Conservation (phyloP, 1,284 basidiomycete genomes). For the Sporisorium graminicola region DNA sequence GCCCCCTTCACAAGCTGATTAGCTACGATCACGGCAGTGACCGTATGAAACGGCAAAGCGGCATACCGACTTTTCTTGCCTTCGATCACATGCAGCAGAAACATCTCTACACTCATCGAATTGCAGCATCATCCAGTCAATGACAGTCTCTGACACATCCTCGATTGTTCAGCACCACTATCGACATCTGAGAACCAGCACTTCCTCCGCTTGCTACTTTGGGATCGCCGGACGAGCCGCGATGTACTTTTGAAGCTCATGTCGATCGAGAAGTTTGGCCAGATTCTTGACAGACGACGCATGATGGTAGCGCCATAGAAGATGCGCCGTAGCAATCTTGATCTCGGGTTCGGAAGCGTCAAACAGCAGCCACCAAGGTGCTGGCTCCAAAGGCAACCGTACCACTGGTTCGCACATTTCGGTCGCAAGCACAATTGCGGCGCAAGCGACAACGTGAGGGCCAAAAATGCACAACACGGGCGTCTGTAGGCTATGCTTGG, state of each 20-base stretch:
- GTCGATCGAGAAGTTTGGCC: conserved; percentile 22
- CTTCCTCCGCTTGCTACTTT: background rate
- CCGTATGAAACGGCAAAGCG: background rate
- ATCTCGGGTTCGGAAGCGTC: conserved; percentile 65
- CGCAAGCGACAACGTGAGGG: conserved; percentile 87
- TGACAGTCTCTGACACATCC: background rate
- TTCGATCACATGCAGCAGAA: conserved; percentile 1
- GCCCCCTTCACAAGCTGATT: background rate
- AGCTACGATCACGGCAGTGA: background rate
- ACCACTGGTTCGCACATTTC: conserved; percentile 44
- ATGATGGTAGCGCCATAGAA: conserved; percentile 58
- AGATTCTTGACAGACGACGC: conserved; percentile 1
- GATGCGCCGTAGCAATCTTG: conserved; percentile 47
- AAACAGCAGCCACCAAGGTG: conserved; percentile 71
- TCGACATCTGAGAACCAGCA: background rate
- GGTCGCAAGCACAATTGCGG: conserved; percentile 70
- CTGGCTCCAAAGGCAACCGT: conserved; percentile 65
- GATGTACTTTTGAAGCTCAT: conserved; percentile 22
- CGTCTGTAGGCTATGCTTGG: conserved; percentile 79
- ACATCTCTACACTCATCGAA: background rate
- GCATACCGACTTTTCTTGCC: no score
- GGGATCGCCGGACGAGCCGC: background rate
- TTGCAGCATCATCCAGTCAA: conserved; percentile 15
- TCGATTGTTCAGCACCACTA: background rate
- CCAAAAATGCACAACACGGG: conserved; percentile 89